Percentiles rank a stretch among this genome's conserved stretches.
Conservation (phyloP, 1,139 yeast genomes). For the Starmera stellimalicola region DNA sequence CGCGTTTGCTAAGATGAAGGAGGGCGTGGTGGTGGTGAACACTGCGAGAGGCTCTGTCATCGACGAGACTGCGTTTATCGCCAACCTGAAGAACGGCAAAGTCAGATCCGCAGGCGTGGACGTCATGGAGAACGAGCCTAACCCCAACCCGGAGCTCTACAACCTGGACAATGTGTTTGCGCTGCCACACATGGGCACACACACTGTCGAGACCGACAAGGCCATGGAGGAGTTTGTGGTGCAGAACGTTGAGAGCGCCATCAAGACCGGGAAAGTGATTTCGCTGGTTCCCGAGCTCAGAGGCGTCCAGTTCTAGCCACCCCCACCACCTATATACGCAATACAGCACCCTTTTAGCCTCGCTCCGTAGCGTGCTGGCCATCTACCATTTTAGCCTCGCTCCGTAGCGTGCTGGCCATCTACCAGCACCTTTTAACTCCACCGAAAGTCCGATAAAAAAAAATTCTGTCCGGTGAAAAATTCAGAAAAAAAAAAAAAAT, state of each 20-base stretch:
- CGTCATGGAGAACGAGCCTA: conserved; percentile 80
- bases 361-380: too few species aligned
- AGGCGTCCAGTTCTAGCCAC: conserved; percentile 14
- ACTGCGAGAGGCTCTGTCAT: conserved; percentile 73
- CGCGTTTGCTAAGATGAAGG: conserved; percentile 48
- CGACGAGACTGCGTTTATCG: conserved; percentile 54
- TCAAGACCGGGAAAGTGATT: conserved; percentile 51
- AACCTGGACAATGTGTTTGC: conserved; percentile 46
- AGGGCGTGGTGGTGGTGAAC: conserved; percentile 54
- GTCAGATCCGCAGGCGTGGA: conserved; percentile 72
- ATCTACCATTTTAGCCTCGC: too few species aligned
- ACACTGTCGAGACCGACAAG: conserved; percentile 46
- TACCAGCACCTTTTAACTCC: too few species aligned
- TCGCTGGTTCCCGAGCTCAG: conserved; percentile 62
- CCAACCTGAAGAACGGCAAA: conserved; percentile 57
- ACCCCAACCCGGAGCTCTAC: conserved; percentile 48
- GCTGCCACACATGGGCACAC: conserved; percentile 81
- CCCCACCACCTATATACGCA: too few species aligned
- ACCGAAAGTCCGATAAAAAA: too few species aligned
- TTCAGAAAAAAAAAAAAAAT: too few species aligned
- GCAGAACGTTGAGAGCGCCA: conserved; percentile 26
- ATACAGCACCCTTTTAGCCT: too few species aligned
- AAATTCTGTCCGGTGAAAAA: too few species aligned
- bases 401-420: too few species aligned
- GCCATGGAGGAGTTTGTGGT: conserved; percentile 47